Conservation (phyloP, 306 rosid species). For the Vigna hirtella region DNA sequence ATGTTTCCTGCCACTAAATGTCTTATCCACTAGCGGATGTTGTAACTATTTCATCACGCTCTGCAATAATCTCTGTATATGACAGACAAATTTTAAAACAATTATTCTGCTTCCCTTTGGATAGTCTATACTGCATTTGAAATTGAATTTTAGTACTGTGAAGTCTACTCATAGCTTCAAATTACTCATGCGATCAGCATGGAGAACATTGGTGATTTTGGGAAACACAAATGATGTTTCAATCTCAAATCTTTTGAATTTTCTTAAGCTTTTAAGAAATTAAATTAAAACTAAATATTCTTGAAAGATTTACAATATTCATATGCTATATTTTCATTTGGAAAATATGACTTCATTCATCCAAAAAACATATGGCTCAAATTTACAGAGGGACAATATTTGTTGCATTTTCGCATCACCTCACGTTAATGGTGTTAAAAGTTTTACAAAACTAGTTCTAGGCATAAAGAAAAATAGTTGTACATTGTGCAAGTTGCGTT, state of each 20-base stretch:
- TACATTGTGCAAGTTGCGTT: background rate
- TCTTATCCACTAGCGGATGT: slow-evolving; percentile 52
- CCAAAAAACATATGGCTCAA: background rate
- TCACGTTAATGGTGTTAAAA: background rate
- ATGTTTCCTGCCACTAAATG: slow-evolving; percentile 54
- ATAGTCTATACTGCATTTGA: background rate
- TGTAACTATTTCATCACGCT: slow-evolving; percentile 53
- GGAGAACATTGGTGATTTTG: slow-evolving; percentile 9
- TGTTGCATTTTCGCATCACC: background rate
- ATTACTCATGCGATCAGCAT: background rate
- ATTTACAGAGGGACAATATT: background rate
- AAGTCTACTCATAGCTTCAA: background rate
- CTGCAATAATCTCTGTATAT: slow-evolving; percentile 62
- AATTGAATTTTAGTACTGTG: background rate
- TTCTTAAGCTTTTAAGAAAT: background rate
- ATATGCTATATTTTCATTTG: background rate
- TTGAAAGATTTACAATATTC: background rate
- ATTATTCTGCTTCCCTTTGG: background rate
- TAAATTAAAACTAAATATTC: background rate
- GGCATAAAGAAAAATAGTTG: background rate
- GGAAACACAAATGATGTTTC: background rate
- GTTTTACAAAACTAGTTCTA: background rate
- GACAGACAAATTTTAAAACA: slow-evolving; percentile 43
- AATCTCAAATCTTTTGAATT: background rate
- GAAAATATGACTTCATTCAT: background rate